Evolutionary conservation across 495 filamentous ascomycete genomes (phyloP).

Genomic region (Lasiosphaeriaceae sp.): DNA sequence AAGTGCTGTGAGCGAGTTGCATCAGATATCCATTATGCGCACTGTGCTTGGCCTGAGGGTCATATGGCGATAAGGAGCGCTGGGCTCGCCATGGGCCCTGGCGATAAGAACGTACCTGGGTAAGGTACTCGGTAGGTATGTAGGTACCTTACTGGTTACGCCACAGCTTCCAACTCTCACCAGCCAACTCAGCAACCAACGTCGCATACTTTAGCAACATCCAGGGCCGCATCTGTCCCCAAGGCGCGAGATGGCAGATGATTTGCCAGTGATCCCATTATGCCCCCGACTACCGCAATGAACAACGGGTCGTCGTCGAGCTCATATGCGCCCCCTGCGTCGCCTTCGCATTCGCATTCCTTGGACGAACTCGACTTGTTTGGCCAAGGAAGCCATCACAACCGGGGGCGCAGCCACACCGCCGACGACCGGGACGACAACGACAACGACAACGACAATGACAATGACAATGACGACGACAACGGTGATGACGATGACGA

Average conservation of each 20-base stretch:
- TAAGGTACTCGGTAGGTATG: no score
- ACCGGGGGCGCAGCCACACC: conserved; percentile 7
- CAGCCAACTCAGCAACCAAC: background rate
- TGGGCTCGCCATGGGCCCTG: no score
- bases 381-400: conserved; percentile 19
- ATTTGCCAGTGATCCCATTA: conserved; percentile 5
- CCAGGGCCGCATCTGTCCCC: background rate
- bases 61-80: no score
- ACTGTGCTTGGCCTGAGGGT: no score
- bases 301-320: conserved; percentile 18
- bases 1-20: no score
- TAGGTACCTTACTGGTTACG: no score
- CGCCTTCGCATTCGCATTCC: background rate
- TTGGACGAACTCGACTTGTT: conserved; percentile 22
- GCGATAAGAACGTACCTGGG: no score
- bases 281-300: conserved; percentile 20
- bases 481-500: conserved; percentile 44
- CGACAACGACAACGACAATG: conserved; percentile 22
- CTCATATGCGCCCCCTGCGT: background rate
- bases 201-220: background rate
- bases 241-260: conserved; percentile 16
- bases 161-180: background rate
- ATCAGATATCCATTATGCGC: no score
- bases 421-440: conserved; percentile 20
- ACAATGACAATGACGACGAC: no score